These are phyloP conservation scores for Mariannaea elegans DNA, from an alignment of 2,329 filamentous ascomycete species.

Conservation along the genomic window DNA sequence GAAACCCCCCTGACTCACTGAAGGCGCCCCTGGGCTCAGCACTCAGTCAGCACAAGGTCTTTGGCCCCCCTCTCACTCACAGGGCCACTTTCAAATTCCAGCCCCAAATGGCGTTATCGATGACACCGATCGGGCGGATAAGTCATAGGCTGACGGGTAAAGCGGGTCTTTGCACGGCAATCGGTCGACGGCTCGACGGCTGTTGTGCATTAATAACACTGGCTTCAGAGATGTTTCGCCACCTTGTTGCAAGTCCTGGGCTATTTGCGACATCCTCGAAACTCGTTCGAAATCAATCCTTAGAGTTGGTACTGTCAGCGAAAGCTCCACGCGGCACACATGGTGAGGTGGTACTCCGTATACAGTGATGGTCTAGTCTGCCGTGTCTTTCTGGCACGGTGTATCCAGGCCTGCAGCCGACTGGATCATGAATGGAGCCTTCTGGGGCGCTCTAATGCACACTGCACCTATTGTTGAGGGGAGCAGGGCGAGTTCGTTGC, in stretches of 20 bases:
- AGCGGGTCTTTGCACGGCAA: conserved; percentile 35
- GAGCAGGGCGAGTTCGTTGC: background rate
- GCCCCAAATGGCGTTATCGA: conserved; percentile 40
- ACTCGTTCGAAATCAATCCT: background rate
- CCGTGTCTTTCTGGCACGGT: conserved; percentile 15
- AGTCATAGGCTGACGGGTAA: conserved; percentile 27
- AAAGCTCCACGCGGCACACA: conserved; percentile 1
- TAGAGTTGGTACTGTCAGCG: background rate
- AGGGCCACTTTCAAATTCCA: conserved; percentile 36
- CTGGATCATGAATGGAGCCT: conserved; percentile 29
- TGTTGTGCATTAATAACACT: conserved; percentile 6
- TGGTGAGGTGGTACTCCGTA: conserved; percentile 3
- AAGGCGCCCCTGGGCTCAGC: conserved; percentile 11
- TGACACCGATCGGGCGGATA: conserved; percentile 36
- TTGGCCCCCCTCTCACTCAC: conserved; percentile 25
- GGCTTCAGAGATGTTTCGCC: conserved; percentile 3
- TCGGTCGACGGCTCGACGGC: conserved; percentile 32
- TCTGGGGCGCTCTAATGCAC: conserved; percentile 23
- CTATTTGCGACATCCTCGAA: background rate
- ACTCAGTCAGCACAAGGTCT: conserved; percentile 17
- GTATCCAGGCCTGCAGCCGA: conserved; percentile 29
- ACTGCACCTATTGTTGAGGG: background rate
- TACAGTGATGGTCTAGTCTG: conserved; percentile 14
- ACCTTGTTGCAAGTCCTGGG: background rate
- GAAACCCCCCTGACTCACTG: conserved; percentile 7